Evolutionary conservation across 1,284 basidiomycete species (phyloP), one percentile per base, ranked within the genome.

Genomic region (Meira miltonrushii): DNA sequence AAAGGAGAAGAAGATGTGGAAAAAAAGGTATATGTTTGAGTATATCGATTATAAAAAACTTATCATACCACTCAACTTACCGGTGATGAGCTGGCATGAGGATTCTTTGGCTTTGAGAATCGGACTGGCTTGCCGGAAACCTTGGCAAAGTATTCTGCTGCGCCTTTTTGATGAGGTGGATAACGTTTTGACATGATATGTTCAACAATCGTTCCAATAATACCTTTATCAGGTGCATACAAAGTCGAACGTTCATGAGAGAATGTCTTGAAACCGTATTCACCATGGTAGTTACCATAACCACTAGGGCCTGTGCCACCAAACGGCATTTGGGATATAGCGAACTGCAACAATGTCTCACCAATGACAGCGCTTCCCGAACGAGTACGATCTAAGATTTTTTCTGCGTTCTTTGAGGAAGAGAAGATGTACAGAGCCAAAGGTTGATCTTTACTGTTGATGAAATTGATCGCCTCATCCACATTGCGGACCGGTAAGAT

Each of bases 341-440:
- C 85, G 63, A 83, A 85, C 84, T 72, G 57, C 12, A 69, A 58
- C 37, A 63, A 55, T 12, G 67, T 62, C 54, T 74, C 71, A 41
- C 66, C 66, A 44, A 66, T 61, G 13, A 70, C 58, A 17, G 59
- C 66, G 1, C 58, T 64, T 41, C 62, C 67, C n/a, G 70, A 71
- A 37, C 64, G 59, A 41, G 77, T 78, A 58, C 68, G 67, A 55
- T 66, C 63, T 44, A 72, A 61, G 39, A 80, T 81, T 19, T 81
- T 76, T 77, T 88, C 88, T 71, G 86, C 82, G 21, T 76, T 78
- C 1, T 81, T 68, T 68, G 87, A 83, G 55, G 83, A 78, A 1
- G 87, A 82, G 80, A 91, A 92, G 38, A 89, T 84, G 69, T 92
- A 90, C 11, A 91, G 78, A 0, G 85, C 84, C 7, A 92, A 82